Conservation (phyloP, 352 stramenopile species). For the Sclerospora graminicola region DNA sequence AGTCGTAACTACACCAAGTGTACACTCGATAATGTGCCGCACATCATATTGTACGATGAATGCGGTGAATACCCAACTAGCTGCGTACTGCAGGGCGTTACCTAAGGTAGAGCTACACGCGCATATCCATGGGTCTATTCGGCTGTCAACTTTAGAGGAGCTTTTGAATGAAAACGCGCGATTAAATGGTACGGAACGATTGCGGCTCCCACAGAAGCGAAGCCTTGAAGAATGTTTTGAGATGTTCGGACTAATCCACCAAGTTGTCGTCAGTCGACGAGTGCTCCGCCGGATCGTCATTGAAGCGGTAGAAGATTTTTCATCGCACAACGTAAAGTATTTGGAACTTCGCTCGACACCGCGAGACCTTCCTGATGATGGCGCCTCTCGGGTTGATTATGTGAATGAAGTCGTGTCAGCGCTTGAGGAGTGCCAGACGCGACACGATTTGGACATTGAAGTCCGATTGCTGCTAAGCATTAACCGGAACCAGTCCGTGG, state of each 20-base stretch:
- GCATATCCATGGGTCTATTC: conserved; percentile 82
- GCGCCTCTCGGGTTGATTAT: conserved; percentile 51
- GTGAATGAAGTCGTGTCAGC: conserved; percentile 55
- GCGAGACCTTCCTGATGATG: conserved; percentile 41
- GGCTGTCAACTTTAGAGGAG: conserved; percentile 50
- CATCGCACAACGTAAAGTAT: conserved; percentile 68
- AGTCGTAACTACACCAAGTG: conserved; percentile 9
- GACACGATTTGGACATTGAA: conserved; percentile 48
- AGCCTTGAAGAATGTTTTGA: conserved; percentile 81
- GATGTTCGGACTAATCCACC: conserved; percentile 82
- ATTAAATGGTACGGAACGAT: conserved; percentile 14
- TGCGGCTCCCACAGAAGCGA: conserved; percentile 31
- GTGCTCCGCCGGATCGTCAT: conserved; percentile 57
- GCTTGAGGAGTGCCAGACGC: conserved; percentile 50
- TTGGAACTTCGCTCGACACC: conserved; percentile 80
- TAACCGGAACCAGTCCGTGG: conserved; percentile 62
- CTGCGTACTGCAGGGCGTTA: conserved; percentile 41
- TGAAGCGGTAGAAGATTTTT: conserved; percentile 81
- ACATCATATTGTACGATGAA: conserved; percentile 9
- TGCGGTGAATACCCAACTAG: conserved; percentile 13
- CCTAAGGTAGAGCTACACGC: conserved; percentile 84
- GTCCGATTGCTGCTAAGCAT: conserved; percentile 75
- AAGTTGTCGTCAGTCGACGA: conserved; percentile 59
- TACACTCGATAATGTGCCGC: conserved; percentile 2
- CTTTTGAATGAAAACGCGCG: conserved; percentile 42